Evolutionary conservation across 805 yeast genomes (phyloP), one percentile per base, ranked within the genome.

Genomic region (Wickerhamia fluorescens): DNA sequence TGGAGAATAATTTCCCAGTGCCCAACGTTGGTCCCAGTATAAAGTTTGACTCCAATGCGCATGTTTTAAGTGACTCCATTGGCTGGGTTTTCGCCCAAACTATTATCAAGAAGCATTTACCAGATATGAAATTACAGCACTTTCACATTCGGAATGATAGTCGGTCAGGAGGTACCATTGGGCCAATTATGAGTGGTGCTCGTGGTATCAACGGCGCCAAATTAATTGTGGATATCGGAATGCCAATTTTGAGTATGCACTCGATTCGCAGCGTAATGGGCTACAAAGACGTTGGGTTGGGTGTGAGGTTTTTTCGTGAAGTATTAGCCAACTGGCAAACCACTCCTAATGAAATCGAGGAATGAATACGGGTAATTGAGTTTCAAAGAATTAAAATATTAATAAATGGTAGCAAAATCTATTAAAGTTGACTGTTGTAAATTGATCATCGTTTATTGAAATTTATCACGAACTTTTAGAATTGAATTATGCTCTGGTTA

Each of bases 241-340:
- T 63, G 24, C 59, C 68, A 0, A 61, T 58, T n/a, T 42, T 63
- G 13, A 48, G 62, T 21, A 63, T 63, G 69, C 69, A 63, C 35
- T 52, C 61, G 16, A 58, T 61, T 14, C 41, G 69, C 20, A 57
- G 61, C 7, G 41, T 51, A 14, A 47, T 53, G 33, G 69, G 69
- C 0, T 55, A 44, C 30, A 57, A 55, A 32, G 69, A 63, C 25
- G 53, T 53, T 5, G 64, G 61, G 3, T 42, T 58, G 16, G 67
- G 69, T 1, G 45, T 58, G 6, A 41, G 49, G 12, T 47, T 58
- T 8, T 63, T 59, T 33, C 26, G 38, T 13, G 51, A 47, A 4
- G 58, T 57, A 26, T 59, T 58, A 36, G 30, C 34, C 10, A 37
- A 47, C 34, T 59, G 64, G 61, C 18, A 24, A 25, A 34, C 30